Conservation (phyloP, 108 stramenopile genomes). For the Cyclostephanos tholiformis region DNA sequence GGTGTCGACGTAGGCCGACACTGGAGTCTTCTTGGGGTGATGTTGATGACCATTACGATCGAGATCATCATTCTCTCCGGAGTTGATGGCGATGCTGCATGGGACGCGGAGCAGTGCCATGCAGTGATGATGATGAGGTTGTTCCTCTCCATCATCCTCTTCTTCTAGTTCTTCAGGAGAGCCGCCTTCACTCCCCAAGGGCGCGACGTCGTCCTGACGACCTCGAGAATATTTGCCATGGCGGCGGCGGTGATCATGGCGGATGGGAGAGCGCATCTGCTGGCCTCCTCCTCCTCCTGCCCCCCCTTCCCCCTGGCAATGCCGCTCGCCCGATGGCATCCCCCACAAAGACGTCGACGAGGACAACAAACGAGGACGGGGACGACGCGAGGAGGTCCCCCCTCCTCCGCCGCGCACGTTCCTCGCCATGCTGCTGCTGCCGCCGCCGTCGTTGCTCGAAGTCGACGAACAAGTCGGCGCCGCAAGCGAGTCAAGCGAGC, state of each 20-base stretch:
- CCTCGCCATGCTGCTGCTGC: neutral
- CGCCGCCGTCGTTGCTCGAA: too few species aligned
- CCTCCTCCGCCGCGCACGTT: constrained; percentile 2
- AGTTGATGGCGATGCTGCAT: constrained; percentile 42
- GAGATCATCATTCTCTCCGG: constrained; percentile 21
- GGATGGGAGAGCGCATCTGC: neutral
- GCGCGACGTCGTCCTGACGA: constrained; percentile 10
- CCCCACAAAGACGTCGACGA: neutral
- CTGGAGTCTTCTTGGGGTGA: constrained; percentile 28
- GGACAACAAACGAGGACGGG: neutral
- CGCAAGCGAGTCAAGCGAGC: neutral
- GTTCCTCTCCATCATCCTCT: constrained; percentile 34
- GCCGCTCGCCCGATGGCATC: neutral
- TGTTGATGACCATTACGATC: constrained; percentile 9
- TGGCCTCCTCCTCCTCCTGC: neutral
- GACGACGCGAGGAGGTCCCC: neutral
- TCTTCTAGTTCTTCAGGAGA: constrained; percentile 14
- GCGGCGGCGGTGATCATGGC: neutral
- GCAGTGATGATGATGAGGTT: constrained; percentile 15
- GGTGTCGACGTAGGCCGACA: constrained; percentile 65
- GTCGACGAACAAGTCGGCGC: neutral
- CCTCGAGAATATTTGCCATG: constrained; percentile 1
- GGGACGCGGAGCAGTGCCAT: constrained; percentile 32
- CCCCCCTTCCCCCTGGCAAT: too few species aligned
- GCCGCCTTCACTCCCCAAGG: neutral